Evolutionary conservation across 345 rosid genomes (phyloP).

Genomic region (Syzygium grande): DNA sequence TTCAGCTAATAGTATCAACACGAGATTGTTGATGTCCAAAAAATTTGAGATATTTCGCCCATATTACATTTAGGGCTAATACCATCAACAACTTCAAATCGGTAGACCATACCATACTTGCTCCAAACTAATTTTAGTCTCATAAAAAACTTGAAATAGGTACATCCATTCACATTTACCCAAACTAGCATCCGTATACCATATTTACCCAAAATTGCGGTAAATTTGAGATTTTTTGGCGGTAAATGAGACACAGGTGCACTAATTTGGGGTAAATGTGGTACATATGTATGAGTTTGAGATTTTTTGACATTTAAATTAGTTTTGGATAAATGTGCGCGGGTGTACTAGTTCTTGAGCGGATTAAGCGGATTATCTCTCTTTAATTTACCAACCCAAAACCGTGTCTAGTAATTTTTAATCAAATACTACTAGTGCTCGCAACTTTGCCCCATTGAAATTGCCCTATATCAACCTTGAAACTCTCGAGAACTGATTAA

Average conservation of each 20-base stretch:
- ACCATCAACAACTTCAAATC: not conserved
- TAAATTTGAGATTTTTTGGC: not conserved
- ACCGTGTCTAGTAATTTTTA: no score
- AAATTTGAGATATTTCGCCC: not conserved
- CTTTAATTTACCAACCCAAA: not conserved
- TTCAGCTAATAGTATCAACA: not conserved
- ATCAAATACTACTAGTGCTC: no score
- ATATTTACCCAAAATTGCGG: not conserved
- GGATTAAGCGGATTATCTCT: not conserved
- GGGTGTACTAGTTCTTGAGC: not conserved
- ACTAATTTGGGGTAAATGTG: not conserved
- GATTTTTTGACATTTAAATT: not conserved
- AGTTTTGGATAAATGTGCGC: not conserved
- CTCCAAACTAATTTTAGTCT: not conserved
- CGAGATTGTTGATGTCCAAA: not conserved
- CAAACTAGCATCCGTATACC: not conserved
- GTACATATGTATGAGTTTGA: rapidly evolving
- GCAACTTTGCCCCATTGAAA: no score
- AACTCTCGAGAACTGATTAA: not conserved
- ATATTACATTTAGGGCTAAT: not conserved
- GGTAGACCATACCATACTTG: not conserved
- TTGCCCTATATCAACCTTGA: not conserved
- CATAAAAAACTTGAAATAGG: not conserved
- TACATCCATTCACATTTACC: not conserved
- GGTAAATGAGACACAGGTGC: not conserved